These are phyloP conservation scores for Scleroderma bovista DNA, from an alignment of 768 basidiomycete genomes.

Conservation along the genomic window DNA sequence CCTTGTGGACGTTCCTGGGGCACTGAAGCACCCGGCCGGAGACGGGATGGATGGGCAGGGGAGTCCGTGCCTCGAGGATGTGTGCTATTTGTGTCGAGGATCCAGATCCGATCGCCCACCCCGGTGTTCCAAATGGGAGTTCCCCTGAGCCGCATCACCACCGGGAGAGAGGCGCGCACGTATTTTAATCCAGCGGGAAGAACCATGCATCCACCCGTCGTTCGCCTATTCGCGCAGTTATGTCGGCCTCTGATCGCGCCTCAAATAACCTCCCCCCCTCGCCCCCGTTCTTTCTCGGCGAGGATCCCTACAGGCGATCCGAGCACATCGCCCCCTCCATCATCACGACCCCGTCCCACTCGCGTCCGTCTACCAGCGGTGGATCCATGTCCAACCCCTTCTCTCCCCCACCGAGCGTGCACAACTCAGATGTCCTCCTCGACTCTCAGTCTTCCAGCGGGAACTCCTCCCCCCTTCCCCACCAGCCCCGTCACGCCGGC, in stretches of 20 bases:
- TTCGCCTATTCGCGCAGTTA: background rate
- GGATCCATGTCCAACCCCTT: constrained; percentile 38
- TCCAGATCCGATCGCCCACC: background rate
- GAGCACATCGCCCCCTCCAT: constrained; percentile 23
- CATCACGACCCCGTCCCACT: background rate
- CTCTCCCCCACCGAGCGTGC: constrained; percentile 47
- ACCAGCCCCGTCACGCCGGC: constrained; percentile 1
- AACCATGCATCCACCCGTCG: too few relatives aligned
- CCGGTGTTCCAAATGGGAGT: background rate
- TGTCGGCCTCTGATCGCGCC: background rate
- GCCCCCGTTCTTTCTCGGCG: constrained; percentile 8
- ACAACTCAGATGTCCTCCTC: constrained; percentile 32
- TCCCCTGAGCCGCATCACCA: background rate
- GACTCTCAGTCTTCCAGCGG: constrained; percentile 20
- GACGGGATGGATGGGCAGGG: too few relatives aligned
- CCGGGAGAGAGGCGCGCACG: background rate
- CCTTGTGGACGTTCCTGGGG: too few relatives aligned
- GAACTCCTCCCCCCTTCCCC: constrained; percentile 1
- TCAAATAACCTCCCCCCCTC: background rate
- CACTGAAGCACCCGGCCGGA: too few relatives aligned
- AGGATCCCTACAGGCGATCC: constrained; percentile 12
- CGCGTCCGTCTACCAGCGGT: constrained; percentile 21
- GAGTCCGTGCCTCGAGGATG: too few relatives aligned
- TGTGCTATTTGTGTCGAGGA: too few relatives aligned
- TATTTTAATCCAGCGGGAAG: too few relatives aligned